Conservation (phyloP, 2,329 filamentous ascomycete genomes). For the Xylariales sp. region DNA sequence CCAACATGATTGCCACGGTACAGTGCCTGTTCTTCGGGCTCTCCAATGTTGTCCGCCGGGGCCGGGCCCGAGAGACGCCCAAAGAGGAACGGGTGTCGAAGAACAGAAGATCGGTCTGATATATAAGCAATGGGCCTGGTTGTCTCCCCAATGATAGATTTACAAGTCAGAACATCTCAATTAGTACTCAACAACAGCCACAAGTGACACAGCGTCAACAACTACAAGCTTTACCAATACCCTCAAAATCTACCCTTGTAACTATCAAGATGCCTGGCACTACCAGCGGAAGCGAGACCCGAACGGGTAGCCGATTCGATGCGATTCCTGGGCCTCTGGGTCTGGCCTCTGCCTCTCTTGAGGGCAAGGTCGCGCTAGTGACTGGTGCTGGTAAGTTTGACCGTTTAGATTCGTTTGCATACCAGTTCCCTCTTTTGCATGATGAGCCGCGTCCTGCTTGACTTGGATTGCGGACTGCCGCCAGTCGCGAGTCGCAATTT, state of each 20-base stretch:
- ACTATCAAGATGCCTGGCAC: slow-evolving; percentile 29
- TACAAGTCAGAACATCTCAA: too few species aligned
- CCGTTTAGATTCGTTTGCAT: too few species aligned
- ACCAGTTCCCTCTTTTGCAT: not conserved
- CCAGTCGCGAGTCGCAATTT: not conserved
- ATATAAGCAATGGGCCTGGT: not conserved
- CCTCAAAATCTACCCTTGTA: not conserved
- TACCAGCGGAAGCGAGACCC: slow-evolving; percentile 11
- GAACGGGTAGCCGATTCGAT: slow-evolving; percentile 28
- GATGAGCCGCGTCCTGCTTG: not conserved
- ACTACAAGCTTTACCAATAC: too few species aligned
- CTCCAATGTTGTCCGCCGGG: slow-evolving; percentile 1
- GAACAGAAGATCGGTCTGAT: not conserved
- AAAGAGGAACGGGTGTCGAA: not conserved
- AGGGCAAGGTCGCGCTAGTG: slow-evolving; percentile 33
- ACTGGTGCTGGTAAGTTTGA: slow-evolving; percentile 33
- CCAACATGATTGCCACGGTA: not conserved
- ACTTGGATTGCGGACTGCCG: not conserved
- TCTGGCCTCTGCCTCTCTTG: slow-evolving; percentile 32
- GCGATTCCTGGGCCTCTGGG: slow-evolving; percentile 33
- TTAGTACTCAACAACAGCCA: too few species aligned
- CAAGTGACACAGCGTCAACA: too few species aligned
- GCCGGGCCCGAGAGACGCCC: too few species aligned
- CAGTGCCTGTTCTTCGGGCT: not conserved
- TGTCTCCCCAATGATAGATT: not conserved